Conservation (phyloP, 2,329 filamentous ascomycete species). For the Cadophora sp. region DNA sequence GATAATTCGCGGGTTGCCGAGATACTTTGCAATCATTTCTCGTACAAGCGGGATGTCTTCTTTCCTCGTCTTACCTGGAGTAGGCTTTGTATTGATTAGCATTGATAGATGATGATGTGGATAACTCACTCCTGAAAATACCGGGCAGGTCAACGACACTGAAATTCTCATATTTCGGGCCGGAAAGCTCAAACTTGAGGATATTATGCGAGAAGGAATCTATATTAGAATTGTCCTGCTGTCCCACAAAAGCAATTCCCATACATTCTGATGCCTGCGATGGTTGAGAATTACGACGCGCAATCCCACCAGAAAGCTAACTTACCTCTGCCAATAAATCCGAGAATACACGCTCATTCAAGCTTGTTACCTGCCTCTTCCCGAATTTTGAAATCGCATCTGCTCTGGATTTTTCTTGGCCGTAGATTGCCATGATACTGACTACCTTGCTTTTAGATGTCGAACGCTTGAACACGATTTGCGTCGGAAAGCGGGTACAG, state of each 20-base stretch:
- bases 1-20: slow-evolving; percentile 19
- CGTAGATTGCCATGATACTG: neutral
- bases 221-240: neutral
- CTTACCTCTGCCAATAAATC: neutral
- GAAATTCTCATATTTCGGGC: slow-evolving; percentile 55
- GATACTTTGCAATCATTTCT: slow-evolving; percentile 16
- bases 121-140: slow-evolving; percentile 51
- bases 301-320: neutral
- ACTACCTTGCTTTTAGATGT: neutral
- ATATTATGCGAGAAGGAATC: slow-evolving; percentile 6
- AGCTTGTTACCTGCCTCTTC: neutral
- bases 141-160: slow-evolving; percentile 66
- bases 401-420: slow-evolving; percentile 1
- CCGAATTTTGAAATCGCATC: neutral
- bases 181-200: too few species aligned
- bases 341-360: neutral
- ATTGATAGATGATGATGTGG: neutral
- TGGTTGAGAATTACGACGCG: slow-evolving; percentile 1
- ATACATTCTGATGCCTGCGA: neutral
- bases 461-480: slow-evolving; percentile 1
- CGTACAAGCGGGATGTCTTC: slow-evolving; percentile 14
- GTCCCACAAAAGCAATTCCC: neutral
- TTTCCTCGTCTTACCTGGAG: slow-evolving; percentile 20
- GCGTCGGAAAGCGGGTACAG: slow-evolving; percentile 2
- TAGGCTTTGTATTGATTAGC: slow-evolving; percentile 14